phyloP scores from a whole-genome alignment of 495 filamentous ascomycete genomes.

The Lindgomyces ingoldianus region DNA sequence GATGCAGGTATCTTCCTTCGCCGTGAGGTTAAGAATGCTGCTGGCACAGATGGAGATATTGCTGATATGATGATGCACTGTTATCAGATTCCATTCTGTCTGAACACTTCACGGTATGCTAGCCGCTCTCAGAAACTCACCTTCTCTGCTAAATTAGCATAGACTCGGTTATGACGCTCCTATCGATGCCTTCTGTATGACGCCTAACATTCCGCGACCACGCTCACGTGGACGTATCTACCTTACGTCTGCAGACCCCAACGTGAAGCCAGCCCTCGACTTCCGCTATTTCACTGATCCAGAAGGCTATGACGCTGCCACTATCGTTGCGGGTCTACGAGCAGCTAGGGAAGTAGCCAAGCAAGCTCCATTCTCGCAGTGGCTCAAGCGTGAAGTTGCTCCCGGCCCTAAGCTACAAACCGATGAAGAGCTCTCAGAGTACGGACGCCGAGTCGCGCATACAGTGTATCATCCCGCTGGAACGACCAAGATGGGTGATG shows the following conservation, averaged over 20 bases:
- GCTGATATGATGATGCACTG: conserved; percentile 90
- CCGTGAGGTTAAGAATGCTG: conserved; percentile 64
- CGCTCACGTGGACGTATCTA: conserved; percentile 72
- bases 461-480: conserved; percentile 86
- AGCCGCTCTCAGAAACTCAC: conserved; percentile 40
- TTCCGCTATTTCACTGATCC: conserved; percentile 88
- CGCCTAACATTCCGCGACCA: conserved; percentile 82
- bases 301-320: conserved; percentile 78
- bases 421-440: conserved; percentile 72
- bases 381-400: conserved; percentile 78
- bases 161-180: conserved; percentile 74
- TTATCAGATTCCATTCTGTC: conserved; percentile 81
- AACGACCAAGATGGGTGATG: conserved; percentile 83
- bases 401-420: conserved; percentile 67
- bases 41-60: conserved; percentile 62
- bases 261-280: conserved; percentile 76
- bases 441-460: conserved; percentile 72
- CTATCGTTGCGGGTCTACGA: conserved; percentile 74
- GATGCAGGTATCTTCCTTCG: conserved; percentile 83
- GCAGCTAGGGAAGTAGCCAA: conserved; percentile 70
- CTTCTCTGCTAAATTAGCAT: conserved; percentile 10
- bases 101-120: conserved; percentile 47
- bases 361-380: conserved; percentile 70
- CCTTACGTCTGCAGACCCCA: conserved; percentile 69
- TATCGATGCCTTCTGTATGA: conserved; percentile 85